Evolutionary conservation across 345 rosid species (phyloP), one percentile per base, ranked within the genome.

Genomic region (Bruguiera gymnorhiza): DNA sequence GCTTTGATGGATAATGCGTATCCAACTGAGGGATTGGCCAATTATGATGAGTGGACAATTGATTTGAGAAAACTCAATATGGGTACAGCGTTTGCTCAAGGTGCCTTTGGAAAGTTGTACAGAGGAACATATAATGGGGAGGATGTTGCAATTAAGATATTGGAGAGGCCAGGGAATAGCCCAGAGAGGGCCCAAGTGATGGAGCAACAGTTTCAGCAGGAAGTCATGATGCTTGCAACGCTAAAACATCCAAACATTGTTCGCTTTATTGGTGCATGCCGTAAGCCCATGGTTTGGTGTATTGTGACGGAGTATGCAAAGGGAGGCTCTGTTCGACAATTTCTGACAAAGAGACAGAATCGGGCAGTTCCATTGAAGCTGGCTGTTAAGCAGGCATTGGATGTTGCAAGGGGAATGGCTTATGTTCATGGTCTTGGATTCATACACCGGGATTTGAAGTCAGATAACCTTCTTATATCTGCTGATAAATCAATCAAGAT

Each of bases 21-120:
- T 50, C 92, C 86, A 39, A 83, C 86, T 37, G 77, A 82, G 76
- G 89, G 92, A 6, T 61, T 87, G 65, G 72, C 60, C 37, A 72
- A 82, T 63, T 87, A 75, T 29, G 89, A 85, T 56, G 87, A 85
- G 36, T 87, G 92, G 92, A 87, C 89, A 0, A 85, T 85, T 57
- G 88, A 87, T 81, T 71, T 87, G 73, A 82, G 85, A 68, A 87
- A 79, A 56, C 92, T 87, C 60, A 81, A 75, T 55, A 87, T 85
- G 86, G 92, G 92, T n/a, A 76, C 83, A 20, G 85, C 92, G 68
- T 87, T 87, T 83, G 92, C 92, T 4, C 89, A 87, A 79, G 92
- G 89, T 31, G 89, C 92, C 48, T 87, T 85, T 80, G 92, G 92
- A 43, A 87, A 85, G 75, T 72, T 87, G 30, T 87, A 87, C 48